Conservation (phyloP, 345 rosid genomes). For the Lepidium didymum region DNA sequence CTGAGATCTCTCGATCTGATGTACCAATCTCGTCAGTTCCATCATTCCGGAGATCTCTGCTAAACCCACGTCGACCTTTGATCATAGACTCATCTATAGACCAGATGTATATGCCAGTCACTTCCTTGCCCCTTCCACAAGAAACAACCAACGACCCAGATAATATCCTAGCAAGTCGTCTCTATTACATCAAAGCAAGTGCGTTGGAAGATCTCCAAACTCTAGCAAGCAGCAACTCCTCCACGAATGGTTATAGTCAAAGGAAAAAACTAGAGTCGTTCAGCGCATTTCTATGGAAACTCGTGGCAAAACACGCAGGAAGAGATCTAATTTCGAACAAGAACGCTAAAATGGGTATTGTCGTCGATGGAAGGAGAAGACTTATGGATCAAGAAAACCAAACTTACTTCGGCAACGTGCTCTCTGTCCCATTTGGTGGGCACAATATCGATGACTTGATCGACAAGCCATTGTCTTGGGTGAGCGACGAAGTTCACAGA, state of each 20-base stretch:
- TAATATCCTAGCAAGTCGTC: constrained; percentile 40
- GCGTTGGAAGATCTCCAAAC: constrained; percentile 31
- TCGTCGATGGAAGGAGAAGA: constrained; percentile 59
- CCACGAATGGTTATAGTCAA: background rate
- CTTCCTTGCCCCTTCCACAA: constrained; percentile 38
- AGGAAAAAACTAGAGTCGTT: constrained; percentile 59
- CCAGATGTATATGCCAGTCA: constrained; percentile 42
- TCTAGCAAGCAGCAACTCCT: constrained; percentile 25
- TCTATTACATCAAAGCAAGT: constrained; percentile 38
- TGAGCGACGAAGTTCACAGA: constrained; percentile 42
- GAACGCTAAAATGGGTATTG: constrained; percentile 47
- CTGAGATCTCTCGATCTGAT: constrained; percentile 40
- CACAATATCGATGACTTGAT: constrained; percentile 26
- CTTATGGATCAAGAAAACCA: constrained; percentile 8
- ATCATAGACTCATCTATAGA: constrained; percentile 30
- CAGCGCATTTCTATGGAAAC: constrained; percentile 60
- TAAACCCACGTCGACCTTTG: constrained; percentile 44
- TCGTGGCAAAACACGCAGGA: constrained; percentile 34
- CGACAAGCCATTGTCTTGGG: constrained; percentile 42
- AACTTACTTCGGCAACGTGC: constrained; percentile 40
- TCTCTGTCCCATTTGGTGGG: constrained; percentile 52
- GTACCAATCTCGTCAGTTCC: constrained; percentile 35
- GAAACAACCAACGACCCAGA: background rate
- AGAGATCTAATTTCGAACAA: background rate
- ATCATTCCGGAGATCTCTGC: constrained; percentile 46